Evolutionary conservation across 176 grass and related monocot genomes (phyloP), one percentile per base, ranked within the genome.

Genomic region (Calamus simplicifolius): DNA sequence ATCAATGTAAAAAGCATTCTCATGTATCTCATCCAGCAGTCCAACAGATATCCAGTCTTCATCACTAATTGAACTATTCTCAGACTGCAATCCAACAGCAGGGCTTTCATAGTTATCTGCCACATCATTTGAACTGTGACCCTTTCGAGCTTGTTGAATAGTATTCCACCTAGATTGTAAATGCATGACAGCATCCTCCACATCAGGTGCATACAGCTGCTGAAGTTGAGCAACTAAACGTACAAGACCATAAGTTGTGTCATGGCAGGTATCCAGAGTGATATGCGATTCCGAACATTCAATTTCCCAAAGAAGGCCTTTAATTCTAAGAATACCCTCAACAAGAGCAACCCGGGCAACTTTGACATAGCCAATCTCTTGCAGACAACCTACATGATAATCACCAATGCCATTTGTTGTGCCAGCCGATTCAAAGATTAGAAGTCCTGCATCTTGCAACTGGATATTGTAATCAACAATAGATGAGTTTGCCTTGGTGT

Each of bases 121-220:
- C 13, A 70, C 66, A 51, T 76, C 65, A 73, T 25, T 55, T 55
- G 28, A 27, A 62, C 56, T 21, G 27, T 53, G 23, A 59, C 83
- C 75, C 54, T 67, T 79, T 43, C 83, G 77, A 59, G 74, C 77
- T 51, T 67, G 66, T 70, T 92, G 75, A 66, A 82, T 73, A 72
- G 56, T 92, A 85, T 98, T 92, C 93, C 93, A 98, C 73, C 93
- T 98, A 63, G 87, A 98, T 62, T 98, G 93, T 35, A 98, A 78
- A 88, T 98, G 93, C 51, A 72, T 69, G 66, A 98, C 48, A 75
- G 87, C 81, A 74, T 92, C 87, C 55, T 70, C 60, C 79, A 92
- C 82, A 84, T 98, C 93, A 15, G 81, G 93, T 61, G 87, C 76
- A 73, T 98, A 98, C 64, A 98, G 51, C 70, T 92, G 70, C 50